Conservation (phyloP, 2,329 filamentous ascomycete genomes). For the Elsinoe perseae region DNA sequence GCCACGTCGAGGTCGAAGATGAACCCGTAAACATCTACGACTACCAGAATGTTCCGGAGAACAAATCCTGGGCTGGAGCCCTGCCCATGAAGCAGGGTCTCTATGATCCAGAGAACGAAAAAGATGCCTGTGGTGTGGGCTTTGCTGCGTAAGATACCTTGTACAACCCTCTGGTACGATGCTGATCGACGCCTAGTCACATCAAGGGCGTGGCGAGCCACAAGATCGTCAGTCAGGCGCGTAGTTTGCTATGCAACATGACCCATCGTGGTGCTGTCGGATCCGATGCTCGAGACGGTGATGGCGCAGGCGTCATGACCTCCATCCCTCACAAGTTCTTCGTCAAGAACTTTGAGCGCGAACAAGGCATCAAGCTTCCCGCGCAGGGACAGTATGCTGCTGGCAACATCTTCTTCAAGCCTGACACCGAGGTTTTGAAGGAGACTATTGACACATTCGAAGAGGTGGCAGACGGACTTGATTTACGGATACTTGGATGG, state of each 20-base stretch:
- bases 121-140: constrained; percentile 98
- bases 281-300: constrained; percentile 94
- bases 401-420: constrained; percentile 98
- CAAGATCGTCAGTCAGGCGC: constrained; percentile 97
- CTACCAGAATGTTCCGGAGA: constrained; percentile 69
- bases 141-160: constrained; percentile 74
- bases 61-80: constrained; percentile 90
- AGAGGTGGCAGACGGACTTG: constrained; percentile 81
- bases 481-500: constrained; percentile 89
- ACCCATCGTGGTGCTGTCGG: constrained; percentile 97
- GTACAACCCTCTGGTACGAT: constrained; percentile 12
- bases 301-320: constrained; percentile 98
- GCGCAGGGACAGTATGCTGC: constrained; percentile 89
- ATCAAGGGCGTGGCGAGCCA: constrained; percentile 97
- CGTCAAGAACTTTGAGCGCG: constrained; percentile 92
- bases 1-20: constrained; percentile 41
- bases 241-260: constrained; percentile 98
- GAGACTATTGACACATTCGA: constrained; percentile 90
- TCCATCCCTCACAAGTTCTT: constrained; percentile 98
- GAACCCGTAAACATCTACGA: constrained; percentile 61
- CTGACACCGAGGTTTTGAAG: constrained; percentile 78
- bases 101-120: constrained; percentile 91
- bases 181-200: constrained; percentile 52
- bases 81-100: constrained; percentile 97
- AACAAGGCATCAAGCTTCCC: constrained; percentile 80